Conservation (phyloP, 1,284 basidiomycete species). For the Bjerkandera adusta region DNA sequence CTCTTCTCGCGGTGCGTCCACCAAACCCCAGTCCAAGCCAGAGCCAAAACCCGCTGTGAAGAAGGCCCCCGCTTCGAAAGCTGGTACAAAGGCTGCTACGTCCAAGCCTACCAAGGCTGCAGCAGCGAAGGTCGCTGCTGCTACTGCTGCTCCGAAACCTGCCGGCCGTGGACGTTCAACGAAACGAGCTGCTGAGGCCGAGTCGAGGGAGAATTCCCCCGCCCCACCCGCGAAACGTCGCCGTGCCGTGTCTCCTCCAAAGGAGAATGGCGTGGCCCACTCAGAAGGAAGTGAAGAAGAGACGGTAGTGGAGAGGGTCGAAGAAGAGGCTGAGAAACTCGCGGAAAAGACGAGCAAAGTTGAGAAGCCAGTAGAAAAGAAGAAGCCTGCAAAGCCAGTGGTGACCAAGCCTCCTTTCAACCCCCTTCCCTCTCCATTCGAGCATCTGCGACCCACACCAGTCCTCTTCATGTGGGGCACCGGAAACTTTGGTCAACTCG, state of each 20-base stretch:
- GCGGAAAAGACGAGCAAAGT: not conserved
- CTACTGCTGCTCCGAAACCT: slow-evolving; percentile 11
- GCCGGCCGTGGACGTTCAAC: slow-evolving; percentile 8
- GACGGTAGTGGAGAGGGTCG: slow-evolving; percentile 7
- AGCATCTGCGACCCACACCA: slow-evolving; percentile 50
- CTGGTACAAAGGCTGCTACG: slow-evolving; percentile 10
- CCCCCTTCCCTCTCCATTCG: slow-evolving; percentile 50
- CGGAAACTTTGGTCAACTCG: slow-evolving; percentile 88
- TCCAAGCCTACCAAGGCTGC: slow-evolving; percentile 16
- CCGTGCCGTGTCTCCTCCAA: slow-evolving; percentile 16
- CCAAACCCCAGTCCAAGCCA: slow-evolving; percentile 27
- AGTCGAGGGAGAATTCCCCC: slow-evolving; percentile 9
- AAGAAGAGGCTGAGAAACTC: not conserved
- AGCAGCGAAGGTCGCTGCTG: too few relatives aligned
- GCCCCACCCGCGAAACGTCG: slow-evolving; percentile 24
- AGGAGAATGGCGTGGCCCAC: slow-evolving; percentile 13
- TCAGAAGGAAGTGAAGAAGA: slow-evolving; percentile 7
- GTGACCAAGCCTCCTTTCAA: slow-evolving; percentile 58
- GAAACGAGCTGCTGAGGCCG: slow-evolving; percentile 20
- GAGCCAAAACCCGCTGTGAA: too few relatives aligned
- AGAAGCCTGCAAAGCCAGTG: slow-evolving; percentile 19
- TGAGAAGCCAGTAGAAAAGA: slow-evolving; percentile 5
- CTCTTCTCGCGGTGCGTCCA: slow-evolving; percentile 48
- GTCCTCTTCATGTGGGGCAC: slow-evolving; percentile 82
- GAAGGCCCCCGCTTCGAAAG: slow-evolving; percentile 10